A percentile compares a stretch with the other conserved stretches of the same genome.
phyloP scores from a whole-genome alignment of 163 green algal species.

The Prototheca wickerhamii region DNA sequence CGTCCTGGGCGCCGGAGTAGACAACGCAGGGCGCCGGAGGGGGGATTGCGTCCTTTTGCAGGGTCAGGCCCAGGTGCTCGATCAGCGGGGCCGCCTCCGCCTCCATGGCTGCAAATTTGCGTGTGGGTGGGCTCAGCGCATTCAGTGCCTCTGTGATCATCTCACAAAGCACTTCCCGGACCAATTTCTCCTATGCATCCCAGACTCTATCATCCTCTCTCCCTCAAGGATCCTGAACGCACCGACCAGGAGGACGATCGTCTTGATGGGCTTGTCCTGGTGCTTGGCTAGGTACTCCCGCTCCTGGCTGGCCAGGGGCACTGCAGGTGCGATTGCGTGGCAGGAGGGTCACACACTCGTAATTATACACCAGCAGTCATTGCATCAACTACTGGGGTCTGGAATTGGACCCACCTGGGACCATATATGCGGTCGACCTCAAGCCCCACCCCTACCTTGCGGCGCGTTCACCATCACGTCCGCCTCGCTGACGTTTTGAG shows the following conservation, averaged over 20 bases:
- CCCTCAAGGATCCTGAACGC: too few species aligned
- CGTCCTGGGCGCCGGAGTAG: constrained; percentile 49
- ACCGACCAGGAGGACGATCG: constrained; percentile 25
- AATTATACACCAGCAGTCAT: too few species aligned
- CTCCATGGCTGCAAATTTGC: constrained; percentile 70
- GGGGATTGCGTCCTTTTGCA: constrained; percentile 44
- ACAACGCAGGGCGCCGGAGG: constrained; percentile 54
- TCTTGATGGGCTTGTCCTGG: constrained; percentile 10
- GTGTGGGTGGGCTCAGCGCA: too few species aligned
- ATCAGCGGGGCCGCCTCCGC: constrained; percentile 80
- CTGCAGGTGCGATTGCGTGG: too few species aligned
- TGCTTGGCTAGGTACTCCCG: constrained; percentile 7
- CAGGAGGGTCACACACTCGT: too few species aligned
- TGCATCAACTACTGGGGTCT: too few species aligned
- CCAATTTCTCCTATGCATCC: not conserved
- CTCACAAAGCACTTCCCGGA: not conserved
- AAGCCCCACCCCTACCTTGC: too few species aligned
- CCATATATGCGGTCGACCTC: too few species aligned
- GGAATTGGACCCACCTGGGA: too few species aligned
- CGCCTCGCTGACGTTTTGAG: not conserved
- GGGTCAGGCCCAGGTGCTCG: constrained; percentile 45
- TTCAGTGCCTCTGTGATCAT: not conserved
- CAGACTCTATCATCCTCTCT: too few species aligned
- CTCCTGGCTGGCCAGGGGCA: too few species aligned
- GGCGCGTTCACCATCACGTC: not conserved